phyloP scores from a whole-genome alignment of 495 filamentous ascomycete species.

The Astrothelium subdiscretum region DNA sequence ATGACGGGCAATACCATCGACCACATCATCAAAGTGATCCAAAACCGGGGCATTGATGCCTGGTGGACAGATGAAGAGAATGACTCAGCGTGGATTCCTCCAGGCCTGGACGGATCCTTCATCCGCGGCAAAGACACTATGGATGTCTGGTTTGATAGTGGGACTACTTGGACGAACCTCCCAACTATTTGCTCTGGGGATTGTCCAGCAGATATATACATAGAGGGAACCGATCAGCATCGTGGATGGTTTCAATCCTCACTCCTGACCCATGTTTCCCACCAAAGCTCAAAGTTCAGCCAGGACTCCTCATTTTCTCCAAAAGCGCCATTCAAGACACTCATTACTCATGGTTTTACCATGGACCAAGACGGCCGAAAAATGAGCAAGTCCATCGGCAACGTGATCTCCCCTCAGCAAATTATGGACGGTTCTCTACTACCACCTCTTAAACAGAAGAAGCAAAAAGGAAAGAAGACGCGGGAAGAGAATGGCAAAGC shows the following conservation, averaged over 20 bases:
- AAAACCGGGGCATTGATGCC: constrained; percentile 67
- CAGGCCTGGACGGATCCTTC: constrained; percentile 41
- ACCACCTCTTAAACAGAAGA: constrained; percentile 44
- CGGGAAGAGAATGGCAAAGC: constrained; percentile 11
- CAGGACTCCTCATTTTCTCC: constrained; percentile 21
- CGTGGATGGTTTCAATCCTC: constrained; percentile 99
- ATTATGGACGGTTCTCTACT: constrained; percentile 73
- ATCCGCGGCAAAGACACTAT: constrained; percentile 87
- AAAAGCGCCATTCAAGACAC: constrained; percentile 61
- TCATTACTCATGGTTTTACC: constrained; percentile 93
- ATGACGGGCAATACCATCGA: constrained; percentile 67
- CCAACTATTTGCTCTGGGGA: neutral
- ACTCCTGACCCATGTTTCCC: constrained; percentile 71
- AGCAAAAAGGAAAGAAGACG: constrained; percentile 34
- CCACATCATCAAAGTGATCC: constrained; percentile 72
- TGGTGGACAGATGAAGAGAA: constrained; percentile 82
- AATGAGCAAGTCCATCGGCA: constrained; percentile 98
- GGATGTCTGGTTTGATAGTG: constrained; percentile 99
- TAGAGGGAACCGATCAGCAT: constrained; percentile 92
- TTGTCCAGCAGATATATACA: constrained; percentile 61
- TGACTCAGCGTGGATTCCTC: constrained; percentile 62
- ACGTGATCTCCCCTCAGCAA: constrained; percentile 65
- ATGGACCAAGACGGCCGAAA: constrained; percentile 82
- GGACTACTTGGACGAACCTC: constrained; percentile 77
- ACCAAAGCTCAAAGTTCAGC: constrained; percentile 31